Evolutionary conservation across 805 yeast genomes (phyloP).

Genomic region (Hermanozyma aechmeae): DNA sequence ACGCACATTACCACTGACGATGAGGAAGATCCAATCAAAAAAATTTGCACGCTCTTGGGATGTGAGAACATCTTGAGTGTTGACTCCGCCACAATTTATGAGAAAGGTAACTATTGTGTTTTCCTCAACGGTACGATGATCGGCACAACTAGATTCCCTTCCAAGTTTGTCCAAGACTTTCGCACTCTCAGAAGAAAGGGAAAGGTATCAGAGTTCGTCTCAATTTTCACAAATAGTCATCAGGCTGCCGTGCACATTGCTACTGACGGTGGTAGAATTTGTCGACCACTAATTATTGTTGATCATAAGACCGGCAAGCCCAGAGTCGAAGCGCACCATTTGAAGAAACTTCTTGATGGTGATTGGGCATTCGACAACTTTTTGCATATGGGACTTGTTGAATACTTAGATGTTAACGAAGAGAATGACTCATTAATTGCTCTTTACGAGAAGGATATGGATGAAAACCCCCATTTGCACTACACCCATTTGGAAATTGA

Average conservation of each 20-base stretch:
- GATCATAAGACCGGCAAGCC: conserved; percentile 49
- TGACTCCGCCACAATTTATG: conserved; percentile 77
- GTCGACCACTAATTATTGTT: conserved; percentile 91
- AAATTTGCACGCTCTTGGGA: conserved; percentile 73
- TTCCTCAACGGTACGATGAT: conserved; percentile 89
- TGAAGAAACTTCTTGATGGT: conserved; percentile 53
- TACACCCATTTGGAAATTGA: conserved; percentile 93
- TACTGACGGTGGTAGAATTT: conserved; percentile 97
- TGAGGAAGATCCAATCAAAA: conserved; percentile 82
- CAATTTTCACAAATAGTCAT: conserved; percentile 82
- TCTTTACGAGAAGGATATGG: conserved; percentile 54
- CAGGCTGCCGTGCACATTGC: conserved; percentile 95
- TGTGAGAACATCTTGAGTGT: conserved; percentile 77
- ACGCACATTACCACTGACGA: conserved; percentile 98
- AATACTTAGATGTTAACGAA: conserved; percentile 93
- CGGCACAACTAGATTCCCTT: conserved; percentile 83
- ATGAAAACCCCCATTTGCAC: conserved; percentile 35
- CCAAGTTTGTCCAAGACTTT: conserved; percentile 70
- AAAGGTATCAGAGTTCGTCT: conserved; percentile 79
- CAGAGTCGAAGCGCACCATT: conserved; percentile 63
- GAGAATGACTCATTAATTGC: conserved; percentile 94
- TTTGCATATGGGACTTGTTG: conserved; percentile 77
- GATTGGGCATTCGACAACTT: conserved; percentile 87
- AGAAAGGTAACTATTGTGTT: conserved; percentile 72
- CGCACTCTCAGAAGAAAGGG: conserved; percentile 78